A percentile compares a stretch with the other conserved stretches of the same genome.
phyloP scores from a whole-genome alignment of 306 rosid species.

The Lablab purpureus region DNA sequence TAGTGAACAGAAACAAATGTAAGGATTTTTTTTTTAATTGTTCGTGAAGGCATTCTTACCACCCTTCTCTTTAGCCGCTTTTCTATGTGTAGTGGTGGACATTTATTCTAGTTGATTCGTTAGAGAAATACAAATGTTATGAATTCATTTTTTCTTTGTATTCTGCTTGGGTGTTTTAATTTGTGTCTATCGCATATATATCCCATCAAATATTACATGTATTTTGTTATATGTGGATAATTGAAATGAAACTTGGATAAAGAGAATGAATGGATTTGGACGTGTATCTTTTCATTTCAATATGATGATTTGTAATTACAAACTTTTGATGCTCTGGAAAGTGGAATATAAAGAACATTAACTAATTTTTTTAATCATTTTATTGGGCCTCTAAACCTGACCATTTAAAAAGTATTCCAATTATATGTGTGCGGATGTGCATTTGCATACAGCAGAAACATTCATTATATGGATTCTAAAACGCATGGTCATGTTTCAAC shows the following conservation, averaged over 20 bases:
- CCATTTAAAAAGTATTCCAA: neutral
- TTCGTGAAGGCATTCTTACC: slow-evolving; percentile 17
- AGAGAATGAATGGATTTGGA: slow-evolving; percentile 9
- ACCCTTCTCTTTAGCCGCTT: slow-evolving; percentile 3
- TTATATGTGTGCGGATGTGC: neutral
- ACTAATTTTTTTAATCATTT: neutral
- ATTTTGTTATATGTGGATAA: slow-evolving; percentile 24
- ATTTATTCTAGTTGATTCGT: slow-evolving; percentile 33
- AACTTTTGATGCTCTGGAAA: slow-evolving; percentile 20
- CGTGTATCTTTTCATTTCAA: slow-evolving; percentile 8
- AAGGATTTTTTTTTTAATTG: slow-evolving; percentile 43
- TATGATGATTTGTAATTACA: neutral
- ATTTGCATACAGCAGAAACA: neutral
- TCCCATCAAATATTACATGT: neutral
- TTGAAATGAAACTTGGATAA: slow-evolving; percentile 25
- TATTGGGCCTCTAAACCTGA: slow-evolving; percentile 6
- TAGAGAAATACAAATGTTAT: neutral
- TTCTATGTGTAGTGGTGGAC: slow-evolving; percentile 24
- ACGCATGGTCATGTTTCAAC: slow-evolving; percentile 9
- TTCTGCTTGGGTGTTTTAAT: slow-evolving; percentile 31
- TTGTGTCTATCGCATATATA: slow-evolving; percentile 15
- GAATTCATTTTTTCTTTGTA: slow-evolving; percentile 1
- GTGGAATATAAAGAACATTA: neutral
- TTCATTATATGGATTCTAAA: slow-evolving; percentile 17
- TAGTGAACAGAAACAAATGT: slow-evolving; percentile 96